These are phyloP conservation scores for Dryas alaskensis DNA, from an alignment of 306 rosid species.

Conservation along the genomic window DNA sequence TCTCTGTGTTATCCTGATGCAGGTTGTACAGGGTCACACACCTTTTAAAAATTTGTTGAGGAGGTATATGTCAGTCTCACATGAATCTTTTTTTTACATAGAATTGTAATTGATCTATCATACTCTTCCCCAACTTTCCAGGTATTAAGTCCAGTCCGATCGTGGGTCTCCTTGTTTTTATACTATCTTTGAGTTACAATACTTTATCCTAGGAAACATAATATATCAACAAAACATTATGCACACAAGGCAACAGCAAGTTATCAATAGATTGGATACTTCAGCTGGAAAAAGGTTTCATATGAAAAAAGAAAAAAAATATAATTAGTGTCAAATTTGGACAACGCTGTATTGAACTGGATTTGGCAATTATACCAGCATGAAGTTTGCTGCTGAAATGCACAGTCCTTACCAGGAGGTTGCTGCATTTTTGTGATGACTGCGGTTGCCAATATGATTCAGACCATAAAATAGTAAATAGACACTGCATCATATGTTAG, in stretches of 20 bases:
- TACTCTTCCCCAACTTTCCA: background rate
- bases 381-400: background rate
- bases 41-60: conserved; percentile 33
- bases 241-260: background rate
- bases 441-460: background rate
- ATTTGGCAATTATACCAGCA: background rate
- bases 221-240: background rate
- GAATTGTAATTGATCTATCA: background rate
- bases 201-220: background rate
- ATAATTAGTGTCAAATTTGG: background rate
- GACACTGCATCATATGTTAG: background rate
- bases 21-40: conserved; percentile 41
- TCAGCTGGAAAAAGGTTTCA: background rate
- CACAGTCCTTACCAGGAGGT: background rate
- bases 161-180: background rate
- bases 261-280: background rate
- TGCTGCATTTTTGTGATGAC: background rate
- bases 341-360: background rate
- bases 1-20: conserved; percentile 19
- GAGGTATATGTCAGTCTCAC: conserved; percentile 18
- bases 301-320: background rate
- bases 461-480: background rate
- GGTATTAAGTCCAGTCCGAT: background rate
- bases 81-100: background rate
- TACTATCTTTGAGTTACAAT: background rate